Conservation (phyloP, 768 basidiomycete genomes). For the Cystofilobasidium bisporidii region DNA sequence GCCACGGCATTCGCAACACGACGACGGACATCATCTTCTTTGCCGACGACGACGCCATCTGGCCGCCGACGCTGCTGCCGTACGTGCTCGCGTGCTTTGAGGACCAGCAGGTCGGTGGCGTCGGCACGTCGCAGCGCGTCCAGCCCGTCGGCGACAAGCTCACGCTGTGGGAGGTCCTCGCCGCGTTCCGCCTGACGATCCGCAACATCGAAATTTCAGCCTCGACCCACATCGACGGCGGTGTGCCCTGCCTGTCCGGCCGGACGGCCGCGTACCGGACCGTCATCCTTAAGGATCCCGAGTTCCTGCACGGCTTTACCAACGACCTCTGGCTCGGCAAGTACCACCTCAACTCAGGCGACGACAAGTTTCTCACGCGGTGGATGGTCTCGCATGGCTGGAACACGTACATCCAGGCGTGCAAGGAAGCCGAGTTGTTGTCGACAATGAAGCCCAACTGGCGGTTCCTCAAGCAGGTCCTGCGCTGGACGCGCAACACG, state of each 20-base stretch:
- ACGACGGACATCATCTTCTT: conserved; percentile 90
- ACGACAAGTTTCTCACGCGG: conserved; percentile 72
- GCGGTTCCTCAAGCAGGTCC: conserved; percentile 86
- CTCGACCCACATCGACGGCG: conserved; percentile 86
- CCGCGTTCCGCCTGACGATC: conserved; percentile 83
- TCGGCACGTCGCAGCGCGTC: conserved; percentile 82
- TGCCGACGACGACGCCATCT: conserved; percentile 91
- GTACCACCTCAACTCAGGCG: conserved; percentile 88
- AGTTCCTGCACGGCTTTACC: conserved; percentile 84
- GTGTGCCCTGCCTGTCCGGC: conserved; percentile 81
- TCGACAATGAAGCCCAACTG: conserved; percentile 96
- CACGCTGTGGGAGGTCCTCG: conserved; percentile 93
- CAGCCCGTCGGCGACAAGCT: conserved; percentile 64
- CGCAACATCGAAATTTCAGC: conserved; percentile 86
- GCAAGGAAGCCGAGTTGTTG: conserved; percentile 69
- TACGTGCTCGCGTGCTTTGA: conserved; percentile 85
- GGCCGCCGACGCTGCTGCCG: conserved; percentile 83
- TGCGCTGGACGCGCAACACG: conserved; percentile 88
- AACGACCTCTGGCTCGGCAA: conserved; percentile 90
- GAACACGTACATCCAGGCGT: conserved; percentile 86
- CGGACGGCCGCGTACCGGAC: conserved; percentile 89
- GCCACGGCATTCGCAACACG: conserved; percentile 80
- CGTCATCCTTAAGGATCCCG: conserved; percentile 87
- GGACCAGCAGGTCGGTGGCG: conserved; percentile 85
- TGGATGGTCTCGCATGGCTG: conserved; percentile 97